Conservation (phyloP, 176 grass and related monocot species). For the Avena insularis region DNA sequence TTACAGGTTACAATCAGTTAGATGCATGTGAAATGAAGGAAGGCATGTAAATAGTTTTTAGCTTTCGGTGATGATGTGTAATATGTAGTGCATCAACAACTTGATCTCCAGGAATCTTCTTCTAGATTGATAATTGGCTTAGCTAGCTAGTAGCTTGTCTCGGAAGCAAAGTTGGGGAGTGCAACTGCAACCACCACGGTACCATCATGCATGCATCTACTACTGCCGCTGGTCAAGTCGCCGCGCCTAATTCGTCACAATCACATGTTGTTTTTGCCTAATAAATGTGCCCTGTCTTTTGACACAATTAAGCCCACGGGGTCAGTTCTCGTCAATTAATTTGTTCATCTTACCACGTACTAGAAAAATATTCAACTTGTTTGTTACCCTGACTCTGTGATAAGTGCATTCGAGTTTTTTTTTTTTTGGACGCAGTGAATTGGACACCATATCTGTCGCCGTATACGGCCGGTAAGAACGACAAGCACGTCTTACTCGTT, state of each 20-base stretch:
- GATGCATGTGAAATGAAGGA: constrained; percentile 34
- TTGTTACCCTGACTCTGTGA: not conserved
- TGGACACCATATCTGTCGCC: not conserved
- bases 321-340: not conserved
- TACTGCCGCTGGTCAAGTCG: not conserved
- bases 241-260: constrained; percentile 15
- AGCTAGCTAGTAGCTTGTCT: constrained; percentile 47
- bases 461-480: not conserved
- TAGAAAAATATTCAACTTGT: not conserved
- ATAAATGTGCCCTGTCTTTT: constrained; percentile 15
- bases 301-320: not conserved
- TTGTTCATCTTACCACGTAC: not conserved
- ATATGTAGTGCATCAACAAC: not conserved
- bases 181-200: constrained; percentile 20
- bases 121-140: constrained; percentile 22
- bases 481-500: not conserved
- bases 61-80: constrained; percentile 27
- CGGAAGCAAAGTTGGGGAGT: constrained; percentile 49
- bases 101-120: constrained; percentile 51
- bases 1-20: constrained; percentile 8
- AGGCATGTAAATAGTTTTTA: constrained; percentile 34
- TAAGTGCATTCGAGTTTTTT: not conserved
- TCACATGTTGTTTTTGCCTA: constrained; percentile 18
- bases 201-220: constrained; percentile 12
- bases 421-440: not conserved